Evolutionary conservation across 2,329 filamentous ascomycete species (phyloP).

Genomic region (Ceratocystis diversiconidia): DNA sequence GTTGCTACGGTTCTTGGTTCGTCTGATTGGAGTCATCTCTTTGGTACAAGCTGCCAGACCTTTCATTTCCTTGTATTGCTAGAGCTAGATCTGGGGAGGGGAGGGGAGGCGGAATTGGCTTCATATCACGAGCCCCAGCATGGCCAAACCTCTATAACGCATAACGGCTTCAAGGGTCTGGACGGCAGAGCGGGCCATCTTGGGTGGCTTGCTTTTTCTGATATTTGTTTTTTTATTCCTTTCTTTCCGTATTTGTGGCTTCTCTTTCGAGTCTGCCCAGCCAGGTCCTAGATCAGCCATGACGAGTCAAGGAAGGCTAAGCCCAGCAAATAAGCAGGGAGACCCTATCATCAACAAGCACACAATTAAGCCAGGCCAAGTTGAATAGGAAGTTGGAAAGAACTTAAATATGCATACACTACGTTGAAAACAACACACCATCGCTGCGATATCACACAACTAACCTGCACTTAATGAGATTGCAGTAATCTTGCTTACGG

Average conservation of each 20-base stretch:
- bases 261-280: background rate
- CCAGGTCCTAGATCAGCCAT: background rate
- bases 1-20: slow-evolving; percentile 2
- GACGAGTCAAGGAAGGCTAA: background rate
- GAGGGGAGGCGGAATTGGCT: background rate
- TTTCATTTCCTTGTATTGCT: slow-evolving; percentile 1
- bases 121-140: slow-evolving; percentile 5
- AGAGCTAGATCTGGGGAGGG: background rate
- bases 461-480: background rate
- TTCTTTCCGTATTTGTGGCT: background rate
- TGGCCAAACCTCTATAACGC: background rate
- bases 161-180: background rate
- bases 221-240: background rate
- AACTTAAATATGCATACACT: background rate
- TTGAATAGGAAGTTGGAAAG: background rate
- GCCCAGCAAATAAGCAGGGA: background rate
- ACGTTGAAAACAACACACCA: background rate
- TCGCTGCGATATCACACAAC: background rate
- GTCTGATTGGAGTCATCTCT: slow-evolving; percentile 2
- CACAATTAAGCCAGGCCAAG: background rate
- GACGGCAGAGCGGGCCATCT: background rate
- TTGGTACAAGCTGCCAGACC: background rate
- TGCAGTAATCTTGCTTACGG: background rate
- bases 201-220: background rate
- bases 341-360: background rate